Evolutionary conservation across 2,329 filamentous ascomycete species (phyloP), one percentile per base, ranked within the genome.

Genomic region (Furcasterigmium furcatum): DNA sequence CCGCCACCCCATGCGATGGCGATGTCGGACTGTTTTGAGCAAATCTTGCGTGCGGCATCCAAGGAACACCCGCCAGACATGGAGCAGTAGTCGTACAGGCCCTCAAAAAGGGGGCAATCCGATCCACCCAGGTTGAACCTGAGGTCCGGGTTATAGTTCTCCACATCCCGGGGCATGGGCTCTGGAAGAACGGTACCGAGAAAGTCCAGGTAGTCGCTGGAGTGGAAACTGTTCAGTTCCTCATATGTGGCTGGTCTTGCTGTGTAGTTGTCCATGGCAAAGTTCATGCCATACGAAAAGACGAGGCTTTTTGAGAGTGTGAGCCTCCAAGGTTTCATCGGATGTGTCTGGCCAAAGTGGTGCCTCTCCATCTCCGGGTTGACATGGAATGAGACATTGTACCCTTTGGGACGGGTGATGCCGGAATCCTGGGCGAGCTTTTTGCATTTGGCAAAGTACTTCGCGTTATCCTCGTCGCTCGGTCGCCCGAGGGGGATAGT

Each of bases 321-420:
- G 52, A 99, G 73, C 29, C 94, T 88, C 92, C 94, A 97, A 48
- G 94, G 94, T 66, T 99, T 99, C 94, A 99, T 99, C 18, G 94
- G 94, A 72, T 99, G 94, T 9, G 89, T 91, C 69, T 89, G 87
- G 54, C 94, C 94, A 65, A 99, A 99, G 66, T 99, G 94, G 67
- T 97, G 92, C 62, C 88, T 87, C 70, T 99, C 94, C 63, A 97
- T 95, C 49, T 89, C 84, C 2, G 91, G 88, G 59, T 96, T 96
- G 70, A 91, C 90, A 65, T 99, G 94, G 68, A 91, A 97, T 9
- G 92, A 96, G 39, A 99, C 92, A 25, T 80, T 91, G 69, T 95
- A 91, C 55, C 91, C 91, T 60, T 87, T 85, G 2, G 92, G 91
- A 29, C 84, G 80, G 43, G 83, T 81, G 58, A 96, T 88, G 55